Conservation (phyloP, 2,329 filamentous ascomycete species). For the Xylariaceae sp. region DNA sequence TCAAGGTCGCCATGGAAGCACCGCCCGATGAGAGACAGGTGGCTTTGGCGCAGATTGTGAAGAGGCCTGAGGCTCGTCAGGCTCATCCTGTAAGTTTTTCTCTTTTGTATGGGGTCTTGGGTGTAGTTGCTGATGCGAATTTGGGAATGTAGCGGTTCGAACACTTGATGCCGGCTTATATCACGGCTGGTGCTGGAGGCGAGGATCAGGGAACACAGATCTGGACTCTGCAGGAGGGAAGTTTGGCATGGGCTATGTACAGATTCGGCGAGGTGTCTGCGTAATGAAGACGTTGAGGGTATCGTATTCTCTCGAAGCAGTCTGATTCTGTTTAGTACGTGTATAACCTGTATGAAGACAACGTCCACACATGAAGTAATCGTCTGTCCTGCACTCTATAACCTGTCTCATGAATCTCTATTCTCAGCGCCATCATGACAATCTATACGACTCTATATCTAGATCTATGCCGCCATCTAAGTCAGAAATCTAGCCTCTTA, state of each 20-base stretch:
- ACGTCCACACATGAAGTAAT: too few species aligned
- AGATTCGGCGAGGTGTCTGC: conserved; percentile 38
- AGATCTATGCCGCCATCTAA: neutral
- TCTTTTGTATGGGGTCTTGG: neutral
- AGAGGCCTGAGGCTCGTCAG: conserved; percentile 41
- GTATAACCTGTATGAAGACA: neutral
- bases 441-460: neutral
- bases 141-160: conserved; percentile 36
- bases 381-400: too few species aligned
- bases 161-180: conserved; percentile 45
- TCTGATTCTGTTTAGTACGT: neutral
- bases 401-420: too few species aligned
- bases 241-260: conserved; percentile 45
- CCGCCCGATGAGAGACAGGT: conserved; percentile 35
- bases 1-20: conserved; percentile 59
- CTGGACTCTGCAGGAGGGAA: conserved; percentile 43
- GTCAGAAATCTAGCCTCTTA: neutral
- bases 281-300: neutral
- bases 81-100: conserved; percentile 38
- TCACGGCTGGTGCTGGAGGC: conserved; percentile 43
- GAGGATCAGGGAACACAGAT: conserved; percentile 39
- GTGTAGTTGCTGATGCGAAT: neutral
- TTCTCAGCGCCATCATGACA: too few species aligned
- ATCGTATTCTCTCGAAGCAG: too few species aligned
- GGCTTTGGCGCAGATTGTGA: conserved; percentile 37